Evolutionary conservation across 331 rosid genomes (phyloP).

Genomic region (Pyracantha coccinea): DNA sequence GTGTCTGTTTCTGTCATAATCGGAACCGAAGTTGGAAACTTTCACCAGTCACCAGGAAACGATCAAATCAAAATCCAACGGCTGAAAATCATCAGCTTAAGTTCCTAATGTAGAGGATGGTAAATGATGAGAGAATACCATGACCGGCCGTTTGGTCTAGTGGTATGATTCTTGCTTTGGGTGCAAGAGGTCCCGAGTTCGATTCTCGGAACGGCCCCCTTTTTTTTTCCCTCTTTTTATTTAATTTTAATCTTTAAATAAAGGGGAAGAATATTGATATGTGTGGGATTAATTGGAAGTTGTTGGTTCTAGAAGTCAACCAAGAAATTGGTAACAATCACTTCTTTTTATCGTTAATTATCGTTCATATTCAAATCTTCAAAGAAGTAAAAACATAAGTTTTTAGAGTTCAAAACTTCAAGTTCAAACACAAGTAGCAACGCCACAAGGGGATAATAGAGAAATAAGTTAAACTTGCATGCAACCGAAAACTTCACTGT

Average conservation of each 20-base stretch:
- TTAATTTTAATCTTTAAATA: too few relatives aligned
- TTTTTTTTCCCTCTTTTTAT: neutral
- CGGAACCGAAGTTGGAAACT: neutral
- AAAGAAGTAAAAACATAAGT: neutral
- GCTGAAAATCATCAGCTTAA: neutral
- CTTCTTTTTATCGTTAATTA: neutral
- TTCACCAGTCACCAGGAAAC: neutral
- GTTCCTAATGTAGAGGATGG: neutral
- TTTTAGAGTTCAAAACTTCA: too few relatives aligned
- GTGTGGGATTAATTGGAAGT: too few relatives aligned
- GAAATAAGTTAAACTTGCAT: neutral
- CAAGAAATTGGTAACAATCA: neutral
- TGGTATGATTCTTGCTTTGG: slow-evolving; percentile 64
- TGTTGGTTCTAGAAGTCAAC: neutral
- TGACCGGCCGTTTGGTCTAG: slow-evolving; percentile 35
- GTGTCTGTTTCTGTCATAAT: neutral
- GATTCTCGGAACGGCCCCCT: slow-evolving; percentile 36
- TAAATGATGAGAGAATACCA: neutral
- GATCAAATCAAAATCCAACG: neutral
- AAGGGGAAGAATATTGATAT: too few relatives aligned
- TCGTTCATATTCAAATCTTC: neutral
- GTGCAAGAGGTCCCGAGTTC: slow-evolving; percentile 63
- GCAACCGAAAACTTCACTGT: neutral
- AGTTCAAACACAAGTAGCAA: too few relatives aligned
- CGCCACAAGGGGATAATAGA: too few relatives aligned